Conservation (phyloP, 2,329 filamentous ascomycete genomes). For the Aurifilum marmelostoma region DNA sequence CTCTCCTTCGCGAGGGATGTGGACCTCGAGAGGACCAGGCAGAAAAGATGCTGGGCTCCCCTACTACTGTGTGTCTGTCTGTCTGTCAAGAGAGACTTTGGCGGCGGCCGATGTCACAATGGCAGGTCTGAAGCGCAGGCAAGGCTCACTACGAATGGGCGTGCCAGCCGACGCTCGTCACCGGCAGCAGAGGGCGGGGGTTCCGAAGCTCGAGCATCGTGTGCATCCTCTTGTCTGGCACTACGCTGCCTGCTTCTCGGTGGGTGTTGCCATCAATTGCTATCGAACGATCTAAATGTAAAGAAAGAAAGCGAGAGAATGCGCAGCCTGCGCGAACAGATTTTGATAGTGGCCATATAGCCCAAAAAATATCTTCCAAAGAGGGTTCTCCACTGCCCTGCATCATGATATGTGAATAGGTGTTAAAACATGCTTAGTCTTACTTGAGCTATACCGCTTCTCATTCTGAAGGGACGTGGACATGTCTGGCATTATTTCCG, state of each 20-base stretch:
- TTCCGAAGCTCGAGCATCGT: not conserved
- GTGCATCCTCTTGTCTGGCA: not conserved
- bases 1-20: not conserved
- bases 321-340: not conserved
- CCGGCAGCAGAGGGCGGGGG: not conserved
- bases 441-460: not conserved
- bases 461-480: not conserved
- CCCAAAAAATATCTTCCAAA: not conserved
- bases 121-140: not conserved
- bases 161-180: not conserved
- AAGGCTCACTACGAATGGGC: not conserved
- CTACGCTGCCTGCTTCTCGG: not conserved
- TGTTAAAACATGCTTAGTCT: not conserved
- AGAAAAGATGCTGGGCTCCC: not conserved
- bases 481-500: not conserved
- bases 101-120: not conserved
- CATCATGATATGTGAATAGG: not conserved
- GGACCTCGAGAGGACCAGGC: not conserved
- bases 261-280: not conserved
- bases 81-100: not conserved
- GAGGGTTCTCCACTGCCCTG: not conserved
- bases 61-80: not conserved
- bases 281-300: not conserved
- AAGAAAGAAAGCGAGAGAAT: not conserved
- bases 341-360: not conserved